Conservation (phyloP, 2,329 filamentous ascomycete genomes). For the Aspergillus thermomutatus region DNA sequence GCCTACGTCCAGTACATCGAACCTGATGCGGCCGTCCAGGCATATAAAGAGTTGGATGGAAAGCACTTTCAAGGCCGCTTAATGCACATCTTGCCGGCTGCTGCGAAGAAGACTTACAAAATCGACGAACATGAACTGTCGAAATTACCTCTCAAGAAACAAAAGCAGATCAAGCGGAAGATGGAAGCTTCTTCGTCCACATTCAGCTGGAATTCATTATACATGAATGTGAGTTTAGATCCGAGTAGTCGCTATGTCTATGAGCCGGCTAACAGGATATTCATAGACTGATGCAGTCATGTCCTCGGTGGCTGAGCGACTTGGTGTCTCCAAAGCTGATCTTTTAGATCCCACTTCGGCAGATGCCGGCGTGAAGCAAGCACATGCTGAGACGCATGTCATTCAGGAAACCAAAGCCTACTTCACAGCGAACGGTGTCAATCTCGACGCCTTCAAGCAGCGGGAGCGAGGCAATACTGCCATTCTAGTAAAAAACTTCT, state of each 20-base stretch:
- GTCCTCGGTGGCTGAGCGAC: conserved; percentile 76
- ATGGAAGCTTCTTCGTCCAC: conserved; percentile 70
- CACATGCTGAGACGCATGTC: conserved; percentile 90
- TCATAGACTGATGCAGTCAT: conserved; percentile 74
- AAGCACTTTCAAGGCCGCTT: conserved; percentile 89
- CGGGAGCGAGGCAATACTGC: conserved; percentile 79
- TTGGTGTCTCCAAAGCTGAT: conserved; percentile 88
- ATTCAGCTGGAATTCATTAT: conserved; percentile 99
- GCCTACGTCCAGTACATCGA: conserved; percentile 79
- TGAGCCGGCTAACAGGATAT: conserved; percentile 17
- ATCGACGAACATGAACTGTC: conserved; percentile 87
- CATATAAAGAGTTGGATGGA: conserved; percentile 76
- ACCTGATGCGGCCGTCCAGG: conserved; percentile 68
- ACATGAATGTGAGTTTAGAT: conserved; percentile 72
- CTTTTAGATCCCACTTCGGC: conserved; percentile 92
- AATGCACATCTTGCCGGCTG: conserved; percentile 82
- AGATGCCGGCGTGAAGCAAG: conserved; percentile 93
- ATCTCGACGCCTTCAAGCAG: conserved; percentile 86
- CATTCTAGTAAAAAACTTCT: conserved; percentile 93
- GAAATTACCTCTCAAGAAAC: conserved; percentile 90
- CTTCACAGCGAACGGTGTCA: conserved; percentile 81
- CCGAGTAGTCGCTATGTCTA: neutral
- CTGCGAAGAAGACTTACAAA: conserved; percentile 74
- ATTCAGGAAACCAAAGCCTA: conserved; percentile 96
- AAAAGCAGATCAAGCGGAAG: conserved; percentile 84